phyloP scores from a whole-genome alignment of 148 eudicot genomes.

The Spergularia bocconei region DNA sequence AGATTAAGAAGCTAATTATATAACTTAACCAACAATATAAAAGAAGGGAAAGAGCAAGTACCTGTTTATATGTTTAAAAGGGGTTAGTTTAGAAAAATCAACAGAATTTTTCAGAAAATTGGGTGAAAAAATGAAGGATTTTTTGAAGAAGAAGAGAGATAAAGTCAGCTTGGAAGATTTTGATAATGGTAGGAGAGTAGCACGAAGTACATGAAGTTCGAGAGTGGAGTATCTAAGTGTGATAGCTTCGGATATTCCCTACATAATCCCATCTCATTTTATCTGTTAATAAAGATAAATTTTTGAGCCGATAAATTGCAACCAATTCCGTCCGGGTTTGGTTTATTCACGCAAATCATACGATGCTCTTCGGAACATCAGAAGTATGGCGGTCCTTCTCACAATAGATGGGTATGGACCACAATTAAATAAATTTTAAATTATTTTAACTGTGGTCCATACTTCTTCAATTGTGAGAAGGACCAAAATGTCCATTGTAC shows the following conservation, averaged over 20 bases:
- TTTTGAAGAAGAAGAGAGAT: background rate
- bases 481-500: too few relatives aligned
- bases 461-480: too few relatives aligned
- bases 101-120: background rate
- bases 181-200: background rate
- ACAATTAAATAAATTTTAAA: too few relatives aligned
- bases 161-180: background rate
- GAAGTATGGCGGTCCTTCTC: too few relatives aligned
- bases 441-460: too few relatives aligned
- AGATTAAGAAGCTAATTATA: slow-evolving; percentile 4
- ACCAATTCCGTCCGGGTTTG: too few relatives aligned
- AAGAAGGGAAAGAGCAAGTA: slow-evolving; percentile 7
- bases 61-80: slow-evolving; percentile 6
- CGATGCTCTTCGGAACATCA: too few relatives aligned
- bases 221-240: slow-evolving; percentile 16
- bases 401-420: too few relatives aligned
- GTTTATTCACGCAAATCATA: too few relatives aligned
- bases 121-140: background rate
- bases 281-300: too few relatives aligned
- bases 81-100: slow-evolving; percentile 4
- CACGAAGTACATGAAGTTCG: background rate
- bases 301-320: too few relatives aligned
- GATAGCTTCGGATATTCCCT: slow-evolving; percentile 20
- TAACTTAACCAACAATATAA: background rate
- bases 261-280: background rate